These are phyloP conservation scores for grape (Vitis vinifera) DNA, from an alignment of 164 flowering plant species.

Conservation along the genomic window DNA sequence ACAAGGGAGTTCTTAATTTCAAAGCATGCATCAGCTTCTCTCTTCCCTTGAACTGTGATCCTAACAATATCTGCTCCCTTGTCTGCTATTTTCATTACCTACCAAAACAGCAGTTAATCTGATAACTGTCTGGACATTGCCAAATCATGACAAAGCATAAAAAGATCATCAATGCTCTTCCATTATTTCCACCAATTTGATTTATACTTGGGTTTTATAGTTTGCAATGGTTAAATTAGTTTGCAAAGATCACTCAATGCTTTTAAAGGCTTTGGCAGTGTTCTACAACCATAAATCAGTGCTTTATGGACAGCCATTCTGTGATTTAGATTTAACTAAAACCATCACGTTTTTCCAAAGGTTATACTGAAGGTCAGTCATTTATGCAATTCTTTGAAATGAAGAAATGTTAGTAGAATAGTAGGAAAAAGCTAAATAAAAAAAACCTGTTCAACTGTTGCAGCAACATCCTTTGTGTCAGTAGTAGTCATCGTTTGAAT, in stretches of 20 bases:
- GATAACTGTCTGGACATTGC: neutral
- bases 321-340: too few relatives aligned
- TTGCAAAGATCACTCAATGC: neutral
- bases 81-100: constrained; percentile 98
- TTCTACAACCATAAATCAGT: too few relatives aligned
- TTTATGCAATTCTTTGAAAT: too few relatives aligned
- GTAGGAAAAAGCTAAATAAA: constrained; percentile 6
- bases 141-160: neutral
- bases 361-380: too few relatives aligned
- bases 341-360: too few relatives aligned
- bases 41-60: constrained; percentile 96
- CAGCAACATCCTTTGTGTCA: constrained; percentile 92
- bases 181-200: neutral
- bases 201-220: neutral
- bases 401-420: neutral
- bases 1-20: constrained; percentile 89
- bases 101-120: constrained; percentile 11
- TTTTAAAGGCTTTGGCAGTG: too few relatives aligned
- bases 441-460: constrained; percentile 84
- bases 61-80: constrained; percentile 93
- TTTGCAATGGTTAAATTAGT: neutral
- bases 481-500: constrained; percentile 96
- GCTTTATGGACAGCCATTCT: too few relatives aligned
- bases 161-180: neutral
- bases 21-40: constrained; percentile 96